Evolutionary conservation across 2,329 filamentous ascomycete species (phyloP), one percentile per base, ranked within the genome.

Genomic region (Phyllosticta ampelicida): DNA sequence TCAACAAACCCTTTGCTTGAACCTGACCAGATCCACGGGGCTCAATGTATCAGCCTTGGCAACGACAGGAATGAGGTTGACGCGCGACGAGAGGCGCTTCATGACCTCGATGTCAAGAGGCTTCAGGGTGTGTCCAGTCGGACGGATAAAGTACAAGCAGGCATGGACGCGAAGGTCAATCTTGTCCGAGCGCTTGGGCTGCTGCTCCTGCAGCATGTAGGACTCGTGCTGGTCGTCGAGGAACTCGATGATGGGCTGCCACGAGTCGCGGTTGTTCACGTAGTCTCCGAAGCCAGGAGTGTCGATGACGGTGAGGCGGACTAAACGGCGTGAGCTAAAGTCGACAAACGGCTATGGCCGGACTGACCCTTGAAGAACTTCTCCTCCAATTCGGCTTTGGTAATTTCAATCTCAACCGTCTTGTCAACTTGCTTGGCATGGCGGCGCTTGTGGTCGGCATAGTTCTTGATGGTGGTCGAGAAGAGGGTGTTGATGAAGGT

Each of bases 401-500:
- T 99, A 73, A 99, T 99, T 77, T 99, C 94, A 68, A 99, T 99
- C 80, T 99, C 95, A 65, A 99, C 94, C 10, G 94, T 99, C 84
- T 97, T 97, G 80, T 99, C 94, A 67, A 97, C 85, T 81, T 99
- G 94, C 85, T 99, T 99, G 78, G 94, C 89, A 77, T 99, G 94
- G 72, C 94, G 89, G 77, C 90, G 89, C 83, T 96, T 96, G 84
- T 99, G 92, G 77, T 99, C 94, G 83, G 94, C 94, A 76, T 99
- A 99, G 84, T 97, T 99, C 84, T 99, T 99, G 84, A 99, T 99
- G 69, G 94, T 99, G 65, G 95, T 99, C 63, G 94, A 99, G 83
- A 99, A 99, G 62, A 99, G 86, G 61, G 94, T 99, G 86, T 99
- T 99, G 85, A 99, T 97, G 79, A 99, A 99, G 70, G 94, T 99